Base-by-base conservation (phyloP, 805 yeast species). In the Candida tammaniensis region DNA sequence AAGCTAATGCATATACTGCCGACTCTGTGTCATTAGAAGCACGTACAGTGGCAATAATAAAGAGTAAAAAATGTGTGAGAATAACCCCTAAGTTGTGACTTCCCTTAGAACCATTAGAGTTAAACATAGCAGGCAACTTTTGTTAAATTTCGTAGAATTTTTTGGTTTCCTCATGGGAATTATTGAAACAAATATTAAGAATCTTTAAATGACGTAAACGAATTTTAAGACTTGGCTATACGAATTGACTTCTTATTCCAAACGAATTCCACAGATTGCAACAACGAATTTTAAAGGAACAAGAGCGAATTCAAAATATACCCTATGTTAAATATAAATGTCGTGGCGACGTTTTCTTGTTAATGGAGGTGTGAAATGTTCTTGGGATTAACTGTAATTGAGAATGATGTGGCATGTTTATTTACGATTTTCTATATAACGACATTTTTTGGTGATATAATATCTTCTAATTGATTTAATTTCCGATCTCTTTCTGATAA, bases 361-460 rank as follows among this genome's bases (percentile, higher is more conserved):
- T 27, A 27, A 27, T 27, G 30, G 30, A 27, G 30, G 30, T 14
- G 30, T 27, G 30, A 18, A 27, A 15, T 27, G 30, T 15, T 27
- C 17, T 27, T 27, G 30, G 30, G 30, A 27, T 27, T 27, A 27
- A 27, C 30, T 27, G 20, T 22, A 22, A n/a, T n/a, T n/a, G n/a
- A n/a, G n/a, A n/a, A n/a, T n/a, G n/a, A n/a, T n/a, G n/a, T n/a
- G n/a, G n/a, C 8, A 20, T 20, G 8, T 11, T 20, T 20, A 20
- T 20, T 20, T 20, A n/a, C 12, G 26, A 23, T 23, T 23, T 23
- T n/a, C 26, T 20, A 10, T 7, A 20, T 20, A 20, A 20, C 22
- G 22, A 20, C 10, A 7, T 20, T 20, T 20, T 20, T n/a, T n/a
- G n/a, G n/a, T n/a, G n/a, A 10, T 24, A 12, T 8, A 24, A 24